A percentile compares a stretch with the other conserved stretches of the same genome.
These are phyloP conservation scores for Amaranthus palmeri DNA, from an alignment of 148 eudicot species.

Conservation along the genomic window DNA sequence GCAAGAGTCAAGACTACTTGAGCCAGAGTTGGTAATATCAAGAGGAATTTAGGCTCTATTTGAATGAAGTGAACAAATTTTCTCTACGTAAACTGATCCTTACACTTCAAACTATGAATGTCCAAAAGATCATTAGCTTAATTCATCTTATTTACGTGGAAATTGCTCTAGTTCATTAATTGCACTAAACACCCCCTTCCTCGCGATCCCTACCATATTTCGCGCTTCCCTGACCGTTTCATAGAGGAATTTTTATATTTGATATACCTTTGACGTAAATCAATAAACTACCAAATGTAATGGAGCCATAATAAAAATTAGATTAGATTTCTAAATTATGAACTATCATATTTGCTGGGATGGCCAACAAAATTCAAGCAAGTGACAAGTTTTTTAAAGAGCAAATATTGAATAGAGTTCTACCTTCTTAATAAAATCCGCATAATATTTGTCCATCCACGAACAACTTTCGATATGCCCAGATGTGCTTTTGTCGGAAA, in stretches of 20 bases:
- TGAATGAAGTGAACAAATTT: background rate
- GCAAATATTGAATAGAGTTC: background rate
- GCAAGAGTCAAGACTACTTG: no score
- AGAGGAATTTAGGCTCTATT: background rate
- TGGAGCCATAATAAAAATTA: background rate
- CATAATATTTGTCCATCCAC: slow-evolving; percentile 85
- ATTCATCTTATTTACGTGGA: no score
- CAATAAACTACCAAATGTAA: background rate
- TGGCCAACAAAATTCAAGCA: background rate
- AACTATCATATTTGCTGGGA: background rate
- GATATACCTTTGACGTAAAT: no score
- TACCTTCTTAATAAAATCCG: slow-evolving; percentile 61
- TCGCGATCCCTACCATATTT: no score
- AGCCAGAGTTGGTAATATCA: no score
- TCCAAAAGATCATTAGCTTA: background rate
- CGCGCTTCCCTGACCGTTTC: no score
- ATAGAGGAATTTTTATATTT: no score
- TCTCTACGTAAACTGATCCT: background rate
- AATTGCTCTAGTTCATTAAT: no score
- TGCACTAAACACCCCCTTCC: no score
- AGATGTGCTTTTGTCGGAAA: slow-evolving; percentile 37
- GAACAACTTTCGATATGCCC: slow-evolving; percentile 52
- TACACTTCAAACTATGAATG: background rate
- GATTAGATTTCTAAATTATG: background rate
- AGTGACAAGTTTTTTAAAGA: background rate